phyloP scores from a whole-genome alignment of 768 basidiomycete genomes.

The Porphyrellus cyaneotinctus region DNA sequence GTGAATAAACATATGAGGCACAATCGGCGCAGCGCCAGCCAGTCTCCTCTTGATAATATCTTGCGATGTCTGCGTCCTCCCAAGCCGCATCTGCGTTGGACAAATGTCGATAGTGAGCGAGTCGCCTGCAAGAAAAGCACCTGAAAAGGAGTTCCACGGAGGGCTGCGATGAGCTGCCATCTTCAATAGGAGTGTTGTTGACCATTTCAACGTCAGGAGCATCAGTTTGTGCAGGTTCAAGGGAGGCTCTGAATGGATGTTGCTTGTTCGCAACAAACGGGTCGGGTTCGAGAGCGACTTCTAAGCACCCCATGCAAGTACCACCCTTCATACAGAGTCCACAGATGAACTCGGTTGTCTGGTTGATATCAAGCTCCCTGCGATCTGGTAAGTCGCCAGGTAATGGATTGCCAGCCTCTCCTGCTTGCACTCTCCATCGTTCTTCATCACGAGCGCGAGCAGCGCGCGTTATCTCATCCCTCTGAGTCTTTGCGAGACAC shows the following conservation, averaged over 20 bases:
- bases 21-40: constrained; percentile 79
- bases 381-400: constrained; percentile 42
- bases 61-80: constrained; percentile 45
- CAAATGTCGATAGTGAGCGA: constrained; percentile 78
- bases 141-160: constrained; percentile 63
- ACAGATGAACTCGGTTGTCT: constrained; percentile 80
- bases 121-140: constrained; percentile 78
- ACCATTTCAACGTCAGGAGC: constrained; percentile 35
- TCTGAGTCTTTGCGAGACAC: constrained; percentile 62
- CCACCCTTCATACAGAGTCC: constrained; percentile 71
- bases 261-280: constrained; percentile 20
- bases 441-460: constrained; percentile 49
- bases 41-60: constrained; percentile 52
- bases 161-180: constrained; percentile 17
- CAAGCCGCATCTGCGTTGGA: constrained; percentile 40
- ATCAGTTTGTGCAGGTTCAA: constrained; percentile 7
- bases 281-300: constrained; percentile 51
- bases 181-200: constrained; percentile 19
- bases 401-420: constrained; percentile 18
- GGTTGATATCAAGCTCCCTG: constrained; percentile 41
- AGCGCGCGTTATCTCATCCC: constrained; percentile 70
- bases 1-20: constrained; percentile 56
- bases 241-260: background rate
- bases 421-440: constrained; percentile 33
- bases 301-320: constrained; percentile 72